A percentile compares a stretch with the other conserved stretches of the same genome.
Conservation (phyloP, 2,329 filamentous ascomycete genomes). For the Simplicillium aogashimaense region DNA sequence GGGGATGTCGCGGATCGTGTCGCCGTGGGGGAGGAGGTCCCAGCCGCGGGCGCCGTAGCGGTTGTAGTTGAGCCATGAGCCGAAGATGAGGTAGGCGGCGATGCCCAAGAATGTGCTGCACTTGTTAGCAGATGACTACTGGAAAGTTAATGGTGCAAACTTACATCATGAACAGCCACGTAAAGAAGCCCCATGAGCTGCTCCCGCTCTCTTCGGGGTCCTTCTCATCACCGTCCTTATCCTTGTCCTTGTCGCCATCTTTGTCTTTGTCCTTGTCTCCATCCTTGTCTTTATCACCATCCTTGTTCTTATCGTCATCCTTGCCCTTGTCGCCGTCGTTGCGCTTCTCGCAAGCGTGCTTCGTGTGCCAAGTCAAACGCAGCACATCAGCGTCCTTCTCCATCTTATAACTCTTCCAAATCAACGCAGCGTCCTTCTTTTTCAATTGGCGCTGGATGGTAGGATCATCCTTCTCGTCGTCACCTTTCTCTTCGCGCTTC, state of each 20-base stretch:
- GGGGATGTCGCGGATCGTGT: slow-evolving; percentile 83
- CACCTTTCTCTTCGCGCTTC: slow-evolving; percentile 18
- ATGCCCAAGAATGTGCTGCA: slow-evolving; percentile 71
- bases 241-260: slow-evolving; percentile 32
- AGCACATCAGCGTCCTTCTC: slow-evolving; percentile 53
- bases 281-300: slow-evolving; percentile 47
- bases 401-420: slow-evolving; percentile 63
- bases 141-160: slow-evolving; percentile 23
- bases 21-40: slow-evolving; percentile 88
- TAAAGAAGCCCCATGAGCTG: slow-evolving; percentile 85
- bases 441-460: slow-evolving; percentile 40
- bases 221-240: slow-evolving; percentile 44
- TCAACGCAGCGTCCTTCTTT: slow-evolving; percentile 52
- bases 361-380: slow-evolving; percentile 75
- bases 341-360: slow-evolving; percentile 66
- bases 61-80: slow-evolving; percentile 98
- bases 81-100: slow-evolving; percentile 90
- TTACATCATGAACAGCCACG: slow-evolving; percentile 91
- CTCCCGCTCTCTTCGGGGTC: slow-evolving; percentile 36
- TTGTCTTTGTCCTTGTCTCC: slow-evolving; percentile 57
- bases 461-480: slow-evolving; percentile 27
- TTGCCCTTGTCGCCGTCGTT: slow-evolving; percentile 34
- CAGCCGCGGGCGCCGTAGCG: slow-evolving; percentile 90
- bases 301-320: slow-evolving; percentile 19
- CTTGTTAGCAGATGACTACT: slow-evolving; percentile 8